Evolutionary conservation across 2,329 filamentous ascomycete species (phyloP).

Genomic region (Aspergillus fijiensis): DNA sequence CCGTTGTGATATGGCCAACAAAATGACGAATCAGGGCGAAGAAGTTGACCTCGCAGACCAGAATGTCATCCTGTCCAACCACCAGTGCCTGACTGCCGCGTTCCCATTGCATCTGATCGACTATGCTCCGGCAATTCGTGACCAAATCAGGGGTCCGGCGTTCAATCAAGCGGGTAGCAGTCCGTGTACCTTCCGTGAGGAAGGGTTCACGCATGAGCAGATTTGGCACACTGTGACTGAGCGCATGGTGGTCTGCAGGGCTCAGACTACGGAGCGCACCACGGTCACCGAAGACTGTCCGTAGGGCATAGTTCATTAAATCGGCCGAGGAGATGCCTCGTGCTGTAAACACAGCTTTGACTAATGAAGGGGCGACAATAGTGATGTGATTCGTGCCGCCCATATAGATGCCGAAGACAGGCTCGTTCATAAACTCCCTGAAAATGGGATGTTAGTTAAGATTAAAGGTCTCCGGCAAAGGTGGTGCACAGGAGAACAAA

Average conservation of each 20-base stretch:
- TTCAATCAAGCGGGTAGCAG: constrained; percentile 42
- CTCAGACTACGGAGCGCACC: constrained; percentile 38
- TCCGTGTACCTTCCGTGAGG: constrained; percentile 42
- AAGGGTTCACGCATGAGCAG: constrained; percentile 50
- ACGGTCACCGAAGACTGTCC: constrained; percentile 47
- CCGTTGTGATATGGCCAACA: constrained; percentile 50
- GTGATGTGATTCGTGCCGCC: constrained; percentile 52
- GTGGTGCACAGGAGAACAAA: constrained; percentile 19
- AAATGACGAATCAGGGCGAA: constrained; percentile 57
- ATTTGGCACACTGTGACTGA: constrained; percentile 39
- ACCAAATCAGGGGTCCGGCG: constrained; percentile 56
- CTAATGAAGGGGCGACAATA: constrained; percentile 50
- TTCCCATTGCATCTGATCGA: constrained; percentile 65
- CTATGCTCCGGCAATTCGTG: constrained; percentile 58
- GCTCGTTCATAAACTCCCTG: constrained; percentile 39
- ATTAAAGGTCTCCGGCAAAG: background rate
- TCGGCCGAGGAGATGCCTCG: constrained; percentile 27
- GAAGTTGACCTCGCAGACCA: constrained; percentile 54
- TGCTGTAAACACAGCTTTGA: constrained; percentile 41
- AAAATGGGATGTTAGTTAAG: background rate
- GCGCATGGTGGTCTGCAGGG: constrained; percentile 33
- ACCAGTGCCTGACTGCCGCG: constrained; percentile 48
- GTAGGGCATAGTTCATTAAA: constrained; percentile 36
- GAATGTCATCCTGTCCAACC: constrained; percentile 38
- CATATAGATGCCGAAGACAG: constrained; percentile 52